These are phyloP conservation scores for Cryptococcus jaspeensis DNA, from an alignment of 1,284 basidiomycete genomes.

Conservation along the genomic window DNA sequence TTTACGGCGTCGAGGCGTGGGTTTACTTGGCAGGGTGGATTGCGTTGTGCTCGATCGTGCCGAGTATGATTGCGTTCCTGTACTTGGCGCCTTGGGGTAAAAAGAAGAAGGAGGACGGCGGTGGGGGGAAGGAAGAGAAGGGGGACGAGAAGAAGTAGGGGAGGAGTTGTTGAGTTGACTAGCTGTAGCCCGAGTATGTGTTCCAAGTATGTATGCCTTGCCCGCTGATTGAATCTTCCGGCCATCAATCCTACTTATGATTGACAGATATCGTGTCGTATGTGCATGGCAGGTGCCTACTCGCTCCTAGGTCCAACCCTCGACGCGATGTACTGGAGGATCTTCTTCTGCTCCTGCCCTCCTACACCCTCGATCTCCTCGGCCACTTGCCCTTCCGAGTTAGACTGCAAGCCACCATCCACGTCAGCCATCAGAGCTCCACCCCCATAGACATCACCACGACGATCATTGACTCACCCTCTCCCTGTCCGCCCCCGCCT, in stretches of 20 bases:
- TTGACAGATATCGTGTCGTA: too few relatives aligned
- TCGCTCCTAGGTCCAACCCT: conserved; percentile 46
- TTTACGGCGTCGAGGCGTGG: conserved; percentile 11
- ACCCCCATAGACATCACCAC: not conserved
- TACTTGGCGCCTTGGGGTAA: conserved; percentile 9
- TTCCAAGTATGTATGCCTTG: too few relatives aligned
- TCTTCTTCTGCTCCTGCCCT: conserved; percentile 76
- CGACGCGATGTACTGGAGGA: conserved; percentile 64
- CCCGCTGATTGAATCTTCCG: too few relatives aligned
- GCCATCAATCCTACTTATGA: too few relatives aligned
- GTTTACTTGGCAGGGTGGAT: conserved; percentile 11
- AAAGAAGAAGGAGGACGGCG: not conserved
- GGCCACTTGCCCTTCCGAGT: conserved; percentile 75
- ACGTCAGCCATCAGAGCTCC: not conserved
- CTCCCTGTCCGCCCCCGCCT: conserved; percentile 86
- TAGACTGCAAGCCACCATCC: conserved; percentile 57
- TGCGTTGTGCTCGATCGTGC: conserved; percentile 6
- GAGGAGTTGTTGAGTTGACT: not conserved
- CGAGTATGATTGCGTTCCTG: conserved; percentile 12
- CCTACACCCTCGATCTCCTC: conserved; percentile 84
- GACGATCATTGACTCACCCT: conserved; percentile 60
- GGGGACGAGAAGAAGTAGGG: not conserved
- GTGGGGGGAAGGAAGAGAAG: not conserved
- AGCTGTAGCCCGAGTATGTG: too few relatives aligned
- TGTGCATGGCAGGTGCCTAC: too few relatives aligned